Conservation (phyloP, 2,329 filamentous ascomycete species). For the Monosporascus sp. region DNA sequence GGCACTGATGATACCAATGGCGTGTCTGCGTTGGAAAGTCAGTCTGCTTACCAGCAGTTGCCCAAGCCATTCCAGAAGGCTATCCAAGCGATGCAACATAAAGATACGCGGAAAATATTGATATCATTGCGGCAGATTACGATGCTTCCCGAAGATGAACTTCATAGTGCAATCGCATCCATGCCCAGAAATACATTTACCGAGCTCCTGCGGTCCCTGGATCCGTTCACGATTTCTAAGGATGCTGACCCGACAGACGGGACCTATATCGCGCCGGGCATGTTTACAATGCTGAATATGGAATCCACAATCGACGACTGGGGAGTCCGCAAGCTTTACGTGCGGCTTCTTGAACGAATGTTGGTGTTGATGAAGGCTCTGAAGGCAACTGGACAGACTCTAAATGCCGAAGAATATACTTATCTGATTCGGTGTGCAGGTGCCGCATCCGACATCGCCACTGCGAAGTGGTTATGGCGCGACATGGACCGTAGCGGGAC, state of each 20-base stretch:
- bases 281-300: conserved; percentile 34
- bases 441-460: conserved; percentile 33
- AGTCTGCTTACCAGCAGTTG: not conserved
- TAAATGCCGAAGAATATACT: conserved; percentile 38
- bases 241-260: conserved; percentile 45
- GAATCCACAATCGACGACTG: conserved; percentile 34
- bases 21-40: no score
- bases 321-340: conserved; percentile 41
- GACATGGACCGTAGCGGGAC: conserved; percentile 18
- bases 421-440: conserved; percentile 44
- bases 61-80: conserved; percentile 9
- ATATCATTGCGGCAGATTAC: conserved; percentile 13
- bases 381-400: conserved; percentile 13
- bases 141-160: conserved; percentile 15
- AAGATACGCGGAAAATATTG: conserved; percentile 17
- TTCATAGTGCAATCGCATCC: conserved; percentile 26
- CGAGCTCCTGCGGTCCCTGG: conserved; percentile 57
- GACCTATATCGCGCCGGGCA: conserved; percentile 34
- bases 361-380: conserved; percentile 31
- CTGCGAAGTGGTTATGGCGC: conserved; percentile 32
- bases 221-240: conserved; percentile 48
- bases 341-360: conserved; percentile 31
- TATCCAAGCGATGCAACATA: conserved; percentile 15
- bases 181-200: conserved; percentile 56
- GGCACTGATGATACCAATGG: no score